Evolutionary conservation across 495 filamentous ascomycete genomes (phyloP), one percentile per base, ranked within the genome.

Genomic region (Aspergillus biplanus): DNA sequence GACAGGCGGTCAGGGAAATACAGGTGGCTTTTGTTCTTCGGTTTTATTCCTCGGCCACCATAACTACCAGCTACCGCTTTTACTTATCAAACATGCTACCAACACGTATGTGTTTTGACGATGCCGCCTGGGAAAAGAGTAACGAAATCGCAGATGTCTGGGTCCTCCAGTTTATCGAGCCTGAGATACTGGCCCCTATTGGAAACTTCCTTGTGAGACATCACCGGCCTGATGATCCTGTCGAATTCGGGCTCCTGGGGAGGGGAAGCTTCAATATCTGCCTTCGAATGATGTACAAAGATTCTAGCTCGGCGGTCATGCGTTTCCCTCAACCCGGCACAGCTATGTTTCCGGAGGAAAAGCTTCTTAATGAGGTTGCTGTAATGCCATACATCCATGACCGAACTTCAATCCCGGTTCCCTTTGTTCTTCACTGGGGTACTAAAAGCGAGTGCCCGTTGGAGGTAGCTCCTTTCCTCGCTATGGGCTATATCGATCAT

Each of bases 401-500:
- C 4, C 52, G 71, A 9, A 78, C 76, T 21, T 63, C 61, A 33
- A 66, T 82, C 13, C 75, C 75, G 3, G 68, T 75, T 63, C 77
- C 78, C 16, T 68, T 63, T 35, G 56, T 83, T 33, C 71, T 71
- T 13, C 69, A 75, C 58, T 78, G 63, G 68, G 78, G 78, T 12
- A 68, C 62, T 46, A 63, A 42, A 18, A 62, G 70, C 3, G 64
- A 75, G 31, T 70, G 68, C 33, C 73, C 70, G 7, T 49, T 65
- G 16, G 64, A 75, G 1, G 37, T 82, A 47, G 73, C 78, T 7
- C 78, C 81, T 2, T 84, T 80, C 65, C 78, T 83, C 44, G 78
- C 83, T 50, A 80, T 82, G 73, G 77, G 78, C 7, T 80, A 80
- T 62, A 69, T 82, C 49, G 65, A 77, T 6, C 71, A 82, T 58